Evolutionary conservation across 2,329 filamentous ascomycete species (phyloP).

Genomic region (Stachybotrys elegans): DNA sequence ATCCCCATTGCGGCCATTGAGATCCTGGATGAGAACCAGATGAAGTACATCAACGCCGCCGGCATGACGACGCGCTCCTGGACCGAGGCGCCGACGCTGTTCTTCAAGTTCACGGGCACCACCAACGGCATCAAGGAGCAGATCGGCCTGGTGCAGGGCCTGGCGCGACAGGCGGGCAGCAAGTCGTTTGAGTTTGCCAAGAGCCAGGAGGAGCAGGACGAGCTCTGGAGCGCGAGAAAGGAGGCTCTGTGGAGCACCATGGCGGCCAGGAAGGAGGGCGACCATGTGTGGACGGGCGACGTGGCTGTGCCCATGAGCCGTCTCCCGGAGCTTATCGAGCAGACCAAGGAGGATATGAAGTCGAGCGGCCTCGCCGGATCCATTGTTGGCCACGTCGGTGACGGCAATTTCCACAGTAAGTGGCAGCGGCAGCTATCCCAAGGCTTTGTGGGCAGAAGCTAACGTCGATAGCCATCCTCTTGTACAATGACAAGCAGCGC

Average conservation of each 20-base stretch:
- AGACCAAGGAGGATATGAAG: slow-evolving; percentile 49
- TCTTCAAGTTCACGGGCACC: slow-evolving; percentile 80
- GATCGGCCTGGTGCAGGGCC: slow-evolving; percentile 58
- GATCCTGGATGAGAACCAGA: slow-evolving; percentile 88
- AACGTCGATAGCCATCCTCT: slow-evolving; percentile 39
- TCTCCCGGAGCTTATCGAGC: slow-evolving; percentile 70
- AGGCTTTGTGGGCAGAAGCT: neutral
- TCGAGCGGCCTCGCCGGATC: slow-evolving; percentile 38
- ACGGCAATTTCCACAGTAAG: slow-evolving; percentile 71
- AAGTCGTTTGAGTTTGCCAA: slow-evolving; percentile 74
- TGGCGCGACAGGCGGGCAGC: slow-evolving; percentile 58
- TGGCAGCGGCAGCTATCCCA: slow-evolving; percentile 4
- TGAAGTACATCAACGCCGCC: slow-evolving; percentile 63
- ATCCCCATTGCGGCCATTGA: slow-evolving; percentile 89
- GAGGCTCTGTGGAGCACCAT: slow-evolving; percentile 79
- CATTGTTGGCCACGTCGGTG: slow-evolving; percentile 68
- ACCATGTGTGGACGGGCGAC: slow-evolving; percentile 80
- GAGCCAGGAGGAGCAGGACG: slow-evolving; percentile 62
- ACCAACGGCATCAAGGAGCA: slow-evolving; percentile 71
- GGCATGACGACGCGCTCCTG: slow-evolving; percentile 62
- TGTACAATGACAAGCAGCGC: slow-evolving; percentile 63
- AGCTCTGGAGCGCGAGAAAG: slow-evolving; percentile 80
- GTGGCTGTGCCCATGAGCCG: slow-evolving; percentile 77
- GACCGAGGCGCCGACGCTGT: slow-evolving; percentile 70
- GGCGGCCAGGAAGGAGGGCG: slow-evolving; percentile 57